These are phyloP conservation scores for Pseudomonodictys pantanalensis DNA, from an alignment of 495 filamentous ascomycete species.

Conservation along the genomic window DNA sequence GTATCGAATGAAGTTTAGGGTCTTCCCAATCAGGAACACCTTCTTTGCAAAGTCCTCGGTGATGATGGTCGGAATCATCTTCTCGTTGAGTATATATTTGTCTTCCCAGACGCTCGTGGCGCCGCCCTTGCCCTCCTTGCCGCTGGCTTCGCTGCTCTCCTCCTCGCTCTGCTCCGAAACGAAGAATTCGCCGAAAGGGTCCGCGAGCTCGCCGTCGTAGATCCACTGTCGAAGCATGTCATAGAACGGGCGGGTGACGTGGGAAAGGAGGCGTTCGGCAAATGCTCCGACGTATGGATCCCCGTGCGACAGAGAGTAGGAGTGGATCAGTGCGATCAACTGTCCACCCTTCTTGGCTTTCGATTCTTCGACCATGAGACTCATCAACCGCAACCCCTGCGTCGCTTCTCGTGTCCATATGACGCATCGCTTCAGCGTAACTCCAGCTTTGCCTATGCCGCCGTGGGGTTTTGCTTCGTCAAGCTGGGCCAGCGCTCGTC, in stretches of 20 bases:
- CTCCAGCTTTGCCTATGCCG: conserved; percentile 79
- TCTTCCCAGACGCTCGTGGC: conserved; percentile 96
- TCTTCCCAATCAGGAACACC: conserved; percentile 95
- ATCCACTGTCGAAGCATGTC: conserved; percentile 96
- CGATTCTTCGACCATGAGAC: conserved; percentile 86
- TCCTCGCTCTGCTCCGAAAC: conserved; percentile 71
- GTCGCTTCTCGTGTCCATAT: conserved; percentile 97
- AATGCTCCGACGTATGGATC: conserved; percentile 93
- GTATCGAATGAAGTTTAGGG: conserved; percentile 95
- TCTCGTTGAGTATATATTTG: conserved; percentile 83
- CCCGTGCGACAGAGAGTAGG: conserved; percentile 87
- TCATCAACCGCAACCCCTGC: conserved; percentile 93
- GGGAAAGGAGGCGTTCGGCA: conserved; percentile 85
- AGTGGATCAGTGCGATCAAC: conserved; percentile 89
- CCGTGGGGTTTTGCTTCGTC: conserved; percentile 62
- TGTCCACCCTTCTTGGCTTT: conserved; percentile 85
- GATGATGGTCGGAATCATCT: conserved; percentile 89
- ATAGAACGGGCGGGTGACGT: conserved; percentile 95
- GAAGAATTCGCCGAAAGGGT: conserved; percentile 95
- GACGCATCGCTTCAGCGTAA: conserved; percentile 92
- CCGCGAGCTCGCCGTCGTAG: conserved; percentile 94
- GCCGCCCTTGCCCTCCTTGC: conserved; percentile 45
- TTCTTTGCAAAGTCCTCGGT: conserved; percentile 90
- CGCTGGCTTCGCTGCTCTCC: conserved; percentile 45
- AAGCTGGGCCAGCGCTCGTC: conserved; percentile 67